Evolutionary conservation across 208 protist species (phyloP), one percentile per base, ranked within the genome.

Genomic region (Perkinsela sp.): DNA sequence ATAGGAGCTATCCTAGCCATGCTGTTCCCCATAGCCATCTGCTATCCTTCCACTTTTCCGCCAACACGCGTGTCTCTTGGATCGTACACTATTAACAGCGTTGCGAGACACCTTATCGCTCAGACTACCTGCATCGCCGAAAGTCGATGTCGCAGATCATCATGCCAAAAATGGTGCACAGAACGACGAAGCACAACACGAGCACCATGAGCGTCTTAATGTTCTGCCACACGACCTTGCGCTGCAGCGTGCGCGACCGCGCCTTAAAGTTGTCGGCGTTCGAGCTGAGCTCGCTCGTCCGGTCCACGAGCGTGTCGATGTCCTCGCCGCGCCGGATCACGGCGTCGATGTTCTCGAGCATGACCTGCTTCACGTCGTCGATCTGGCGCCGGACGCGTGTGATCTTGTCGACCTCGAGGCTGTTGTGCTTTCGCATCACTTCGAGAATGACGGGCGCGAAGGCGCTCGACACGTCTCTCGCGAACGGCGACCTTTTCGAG

Each of bases 261-360:
- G 75, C 77, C 68, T 85, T 73, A 67, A 89, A 89, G 6, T 77
- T 74, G 30, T 83, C 76, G 0, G 85, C 83, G 57, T 85, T 77
- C 40, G 81, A 75, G 0, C 74, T 70, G 29, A 92, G 66, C 22
- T 83, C 69, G 28, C 83, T 83, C 0, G 85, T 88, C 22, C 83
- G 77, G 69, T 89, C 81, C 70, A 81, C 87, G 29, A 92, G 69
- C 16, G 67, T 80, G 69, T 90, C 83, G 67, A 92, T 87, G n/a
- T 79, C 70, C 70, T 90, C 83, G 1, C 85, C 85, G 29, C 87
- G 76, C 29, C 84, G 80, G 31, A 90, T 74, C 28, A 92, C 76
- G 32, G 71, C 85, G 69, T 92, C 83, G 16, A 89, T 72, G 70
- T 89, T 92, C 28, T 85, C 76, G 28, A 88, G 68, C 79, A 92